These are phyloP conservation scores for Withania somnifera DNA, from an alignment of 305 asterid species.

Conservation along the genomic window DNA sequence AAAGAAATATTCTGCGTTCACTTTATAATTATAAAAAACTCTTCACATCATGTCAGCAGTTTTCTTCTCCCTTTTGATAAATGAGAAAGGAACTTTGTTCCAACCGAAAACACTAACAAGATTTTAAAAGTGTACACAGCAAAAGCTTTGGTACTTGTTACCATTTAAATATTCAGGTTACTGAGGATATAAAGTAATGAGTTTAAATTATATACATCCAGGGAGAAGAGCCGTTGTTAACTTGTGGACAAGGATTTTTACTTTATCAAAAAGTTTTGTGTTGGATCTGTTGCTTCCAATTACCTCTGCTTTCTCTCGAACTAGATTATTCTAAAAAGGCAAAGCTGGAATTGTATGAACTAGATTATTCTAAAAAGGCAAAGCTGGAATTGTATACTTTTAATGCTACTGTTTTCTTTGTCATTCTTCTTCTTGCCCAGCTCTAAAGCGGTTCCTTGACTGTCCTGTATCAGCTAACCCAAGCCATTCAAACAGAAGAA, in stretches of 20 bases:
- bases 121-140: neutral
- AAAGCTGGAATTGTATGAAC: neutral
- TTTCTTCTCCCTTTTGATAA: neutral
- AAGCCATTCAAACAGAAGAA: neutral
- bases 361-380: neutral
- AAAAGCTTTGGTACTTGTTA: neutral
- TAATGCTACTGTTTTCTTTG: neutral
- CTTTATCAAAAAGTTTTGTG: neutral
- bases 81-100: neutral
- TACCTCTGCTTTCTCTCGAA: neutral
- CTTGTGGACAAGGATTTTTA: neutral
- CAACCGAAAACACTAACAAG: neutral
- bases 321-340: neutral
- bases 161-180: neutral
- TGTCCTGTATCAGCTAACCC: neutral
- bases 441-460: neutral
- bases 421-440: neutral
- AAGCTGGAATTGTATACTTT: neutral
- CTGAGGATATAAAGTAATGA: neutral
- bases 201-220: neutral
- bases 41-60: neutral
- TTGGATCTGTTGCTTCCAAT: neutral
- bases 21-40: neutral
- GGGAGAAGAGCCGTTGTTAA: neutral
- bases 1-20: neutral